Conservation (phyloP, 108 stramenopile species). For the Nitzschia sp. region DNA sequence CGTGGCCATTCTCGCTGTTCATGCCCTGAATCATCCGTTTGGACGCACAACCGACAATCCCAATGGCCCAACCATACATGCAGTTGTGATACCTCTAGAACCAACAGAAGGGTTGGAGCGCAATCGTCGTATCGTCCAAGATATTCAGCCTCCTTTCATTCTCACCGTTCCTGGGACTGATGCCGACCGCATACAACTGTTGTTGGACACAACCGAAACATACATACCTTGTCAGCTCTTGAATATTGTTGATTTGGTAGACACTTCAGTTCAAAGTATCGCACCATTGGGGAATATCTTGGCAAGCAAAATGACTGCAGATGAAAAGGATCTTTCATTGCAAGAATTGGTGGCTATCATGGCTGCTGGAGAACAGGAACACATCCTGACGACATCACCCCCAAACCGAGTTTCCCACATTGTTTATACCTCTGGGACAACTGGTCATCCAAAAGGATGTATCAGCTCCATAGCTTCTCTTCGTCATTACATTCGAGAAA, state of each 20-base stretch:
- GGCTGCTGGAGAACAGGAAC: slow-evolving; percentile 8
- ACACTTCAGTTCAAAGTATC: background rate
- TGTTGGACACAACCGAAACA: background rate
- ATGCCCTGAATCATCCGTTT: slow-evolving; percentile 52
- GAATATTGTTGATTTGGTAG: slow-evolving; percentile 2
- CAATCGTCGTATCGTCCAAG: slow-evolving; percentile 53
- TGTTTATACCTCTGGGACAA: slow-evolving; percentile 95
- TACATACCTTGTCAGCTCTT: background rate
- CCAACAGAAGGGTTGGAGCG: slow-evolving; percentile 69
- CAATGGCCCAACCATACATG: background rate
- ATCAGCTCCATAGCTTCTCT: slow-evolving; percentile 64
- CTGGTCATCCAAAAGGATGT: slow-evolving; percentile 93
- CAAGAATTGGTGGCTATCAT: slow-evolving; percentile 14
- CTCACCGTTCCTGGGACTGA: slow-evolving; percentile 46
- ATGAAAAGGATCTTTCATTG: slow-evolving; percentile 7
- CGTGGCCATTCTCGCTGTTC: slow-evolving; percentile 61
- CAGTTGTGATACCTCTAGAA: slow-evolving; percentile 68
- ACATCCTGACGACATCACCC: background rate
- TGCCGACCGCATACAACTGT: slow-evolving; percentile 21
- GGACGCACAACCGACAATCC: background rate
- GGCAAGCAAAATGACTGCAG: background rate
- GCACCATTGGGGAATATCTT: background rate
- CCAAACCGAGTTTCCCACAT: slow-evolving; percentile 59
- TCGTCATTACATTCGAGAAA: slow-evolving; percentile 57
- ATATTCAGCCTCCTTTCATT: slow-evolving; percentile 57